These are phyloP conservation scores for Apiospora arundinis DNA, from an alignment of 2,329 filamentous ascomycete genomes.

Conservation along the genomic window DNA sequence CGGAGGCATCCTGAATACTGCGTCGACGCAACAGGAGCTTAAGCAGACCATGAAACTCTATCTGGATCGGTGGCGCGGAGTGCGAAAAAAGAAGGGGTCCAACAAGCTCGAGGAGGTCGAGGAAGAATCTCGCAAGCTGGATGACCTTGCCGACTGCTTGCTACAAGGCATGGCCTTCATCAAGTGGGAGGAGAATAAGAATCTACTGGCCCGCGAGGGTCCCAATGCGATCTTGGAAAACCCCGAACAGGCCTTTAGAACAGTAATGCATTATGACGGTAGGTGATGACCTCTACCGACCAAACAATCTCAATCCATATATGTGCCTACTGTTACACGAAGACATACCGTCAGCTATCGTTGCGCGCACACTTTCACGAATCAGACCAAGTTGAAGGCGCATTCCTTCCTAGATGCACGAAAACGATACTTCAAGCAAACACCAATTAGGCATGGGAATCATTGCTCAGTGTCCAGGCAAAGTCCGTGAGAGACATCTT, in stretches of 20 bases:
- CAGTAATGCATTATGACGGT: constrained; percentile 14
- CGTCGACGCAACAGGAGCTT: background rate
- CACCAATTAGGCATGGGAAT: background rate
- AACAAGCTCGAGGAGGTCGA: constrained; percentile 40
- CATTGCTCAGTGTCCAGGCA: background rate
- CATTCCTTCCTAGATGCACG: background rate
- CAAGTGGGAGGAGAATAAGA: constrained; percentile 71
- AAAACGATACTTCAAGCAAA: background rate
- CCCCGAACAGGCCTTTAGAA: background rate
- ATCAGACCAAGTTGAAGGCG: background rate
- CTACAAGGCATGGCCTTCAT: constrained; percentile 80
- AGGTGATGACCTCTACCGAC: background rate
- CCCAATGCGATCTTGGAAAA: constrained; percentile 4
- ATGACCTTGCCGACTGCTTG: constrained; percentile 82
- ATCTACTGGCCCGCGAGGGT: constrained; percentile 17
- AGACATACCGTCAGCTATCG: background rate
- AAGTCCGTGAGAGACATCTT: constrained; percentile 5
- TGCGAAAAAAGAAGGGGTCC: constrained; percentile 29
- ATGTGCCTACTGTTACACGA: background rate
- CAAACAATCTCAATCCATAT: background rate
- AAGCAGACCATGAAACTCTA: constrained; percentile 23
- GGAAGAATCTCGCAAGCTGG: constrained; percentile 66
- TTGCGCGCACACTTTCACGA: background rate
- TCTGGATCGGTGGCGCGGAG: constrained; percentile 32
- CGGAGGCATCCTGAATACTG: constrained; percentile 28